Conservation (phyloP, 2,329 filamentous ascomycete species). For the Botrytis paeoniae region DNA sequence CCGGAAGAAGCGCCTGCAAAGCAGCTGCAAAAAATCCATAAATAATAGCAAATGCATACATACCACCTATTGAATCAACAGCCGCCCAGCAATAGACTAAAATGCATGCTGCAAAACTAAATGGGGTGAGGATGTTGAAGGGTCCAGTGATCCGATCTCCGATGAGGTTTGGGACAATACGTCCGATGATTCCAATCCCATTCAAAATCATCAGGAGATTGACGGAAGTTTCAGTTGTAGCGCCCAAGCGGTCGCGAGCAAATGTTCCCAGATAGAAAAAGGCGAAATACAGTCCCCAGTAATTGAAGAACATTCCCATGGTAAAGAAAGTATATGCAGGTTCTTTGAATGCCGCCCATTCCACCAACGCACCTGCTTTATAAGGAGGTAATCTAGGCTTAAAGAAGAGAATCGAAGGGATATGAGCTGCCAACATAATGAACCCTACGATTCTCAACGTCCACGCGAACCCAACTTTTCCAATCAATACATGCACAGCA, state of each 20-base stretch:
- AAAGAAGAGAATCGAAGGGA: background rate
- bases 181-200: background rate
- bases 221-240: background rate
- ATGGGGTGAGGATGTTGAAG: background rate
- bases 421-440: background rate
- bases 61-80: background rate
- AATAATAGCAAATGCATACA: background rate
- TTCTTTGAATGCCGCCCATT: background rate
- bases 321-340: background rate
- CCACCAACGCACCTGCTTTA: background rate
- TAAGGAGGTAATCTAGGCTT: background rate
- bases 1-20: background rate
- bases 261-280: background rate
- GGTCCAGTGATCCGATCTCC: background rate
- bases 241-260: background rate
- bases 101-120: background rate
- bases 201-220: background rate
- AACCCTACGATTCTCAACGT: constrained; percentile 26
- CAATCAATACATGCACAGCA: constrained; percentile 35
- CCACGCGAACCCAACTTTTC: constrained; percentile 35
- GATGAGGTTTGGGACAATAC: background rate
- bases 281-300: background rate
- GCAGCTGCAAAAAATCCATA: constrained; percentile 1
- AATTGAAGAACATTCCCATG: background rate
- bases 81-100: background rate